These are phyloP conservation scores for Kokia cookei DNA, from an alignment of 441 rosid genomes.

Conservation along the genomic window DNA sequence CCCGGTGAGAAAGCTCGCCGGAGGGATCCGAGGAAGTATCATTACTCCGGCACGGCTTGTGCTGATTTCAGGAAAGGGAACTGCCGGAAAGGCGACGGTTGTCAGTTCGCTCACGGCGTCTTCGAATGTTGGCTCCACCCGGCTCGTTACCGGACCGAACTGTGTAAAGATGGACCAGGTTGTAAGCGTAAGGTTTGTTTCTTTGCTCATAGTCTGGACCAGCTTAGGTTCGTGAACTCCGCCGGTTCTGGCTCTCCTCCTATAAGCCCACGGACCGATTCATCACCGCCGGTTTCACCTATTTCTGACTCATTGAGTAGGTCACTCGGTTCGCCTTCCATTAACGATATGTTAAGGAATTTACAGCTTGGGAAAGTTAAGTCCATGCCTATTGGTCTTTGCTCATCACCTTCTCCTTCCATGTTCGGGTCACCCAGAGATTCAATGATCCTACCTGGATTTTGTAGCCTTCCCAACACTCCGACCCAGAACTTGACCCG, in stretches of 20 bases:
- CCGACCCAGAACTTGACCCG: constrained; percentile 31
- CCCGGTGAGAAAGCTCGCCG: constrained; percentile 92
- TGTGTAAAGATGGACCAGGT: constrained; percentile 74
- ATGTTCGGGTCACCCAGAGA: constrained; percentile 54
- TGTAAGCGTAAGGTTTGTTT: constrained; percentile 78
- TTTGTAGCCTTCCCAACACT: constrained; percentile 44
- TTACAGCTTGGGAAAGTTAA: constrained; percentile 61
- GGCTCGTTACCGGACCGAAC: constrained; percentile 80
- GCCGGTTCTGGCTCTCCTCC: constrained; percentile 58
- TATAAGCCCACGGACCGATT: constrained; percentile 41
- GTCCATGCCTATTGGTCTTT: constrained; percentile 34
- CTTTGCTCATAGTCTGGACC: constrained; percentile 86
- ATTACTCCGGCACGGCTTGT: constrained; percentile 80
- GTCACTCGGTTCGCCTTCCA: constrained; percentile 48
- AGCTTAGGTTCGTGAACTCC: constrained; percentile 44
- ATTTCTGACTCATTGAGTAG: constrained; percentile 39
- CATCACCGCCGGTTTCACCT: constrained; percentile 66
- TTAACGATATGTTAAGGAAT: constrained; percentile 51
- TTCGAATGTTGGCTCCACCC: constrained; percentile 99
- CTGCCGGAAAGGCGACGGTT: constrained; percentile 67
- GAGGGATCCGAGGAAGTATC: constrained; percentile 76
- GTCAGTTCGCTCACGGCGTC: constrained; percentile 88
- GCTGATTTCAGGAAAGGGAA: constrained; percentile 77
- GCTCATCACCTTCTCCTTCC: constrained; percentile 15
- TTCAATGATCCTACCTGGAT: constrained; percentile 44